Evolutionary conservation across 495 filamentous ascomycete genomes (phyloP).

Genomic region (Penicillium turbatum): DNA sequence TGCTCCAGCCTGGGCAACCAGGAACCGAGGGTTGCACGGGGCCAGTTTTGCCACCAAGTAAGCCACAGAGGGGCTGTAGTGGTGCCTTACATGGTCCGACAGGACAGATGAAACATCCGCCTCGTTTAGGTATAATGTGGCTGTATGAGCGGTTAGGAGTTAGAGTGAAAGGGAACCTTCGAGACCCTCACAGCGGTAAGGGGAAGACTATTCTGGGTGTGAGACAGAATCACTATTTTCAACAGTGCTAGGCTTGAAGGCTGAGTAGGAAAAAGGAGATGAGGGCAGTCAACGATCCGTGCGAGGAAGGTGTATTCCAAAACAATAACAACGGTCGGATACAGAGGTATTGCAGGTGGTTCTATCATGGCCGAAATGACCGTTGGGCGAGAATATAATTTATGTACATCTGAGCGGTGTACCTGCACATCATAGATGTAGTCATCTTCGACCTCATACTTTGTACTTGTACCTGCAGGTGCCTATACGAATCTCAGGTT

Average conservation of each 20-base stretch:
- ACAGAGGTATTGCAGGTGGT: not conserved
- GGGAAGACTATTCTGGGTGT: slow-evolving; percentile 4
- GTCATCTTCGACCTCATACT: not conserved
- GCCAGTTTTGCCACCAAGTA: not conserved
- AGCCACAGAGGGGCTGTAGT: slow-evolving; percentile 5
- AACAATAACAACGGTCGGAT: not conserved
- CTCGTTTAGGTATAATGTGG: not conserved
- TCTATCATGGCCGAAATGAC: not conserved
- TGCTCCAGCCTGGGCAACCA: not conserved
- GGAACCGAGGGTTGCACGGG: not conserved
- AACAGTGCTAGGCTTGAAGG: not conserved
- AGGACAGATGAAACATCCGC: slow-evolving; percentile 1
- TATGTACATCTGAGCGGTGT: not conserved
- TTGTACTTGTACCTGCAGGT: slow-evolving; percentile 1
- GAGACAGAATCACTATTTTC: slow-evolving; percentile 5
- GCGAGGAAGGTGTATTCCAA: not conserved
- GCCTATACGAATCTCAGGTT: not conserved
- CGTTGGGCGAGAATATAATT: slow-evolving; percentile 1
- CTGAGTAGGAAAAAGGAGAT: not conserved
- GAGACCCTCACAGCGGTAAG: slow-evolving; percentile 7
- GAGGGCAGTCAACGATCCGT: not conserved
- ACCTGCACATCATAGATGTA: not conserved
- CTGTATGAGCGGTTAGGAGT: slow-evolving; percentile 1
- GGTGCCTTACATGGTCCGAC: slow-evolving; percentile 9
- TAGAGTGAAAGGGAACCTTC: not conserved